A percentile compares a stretch with the other conserved stretches of the same genome.
Conservation (phyloP, 768 basidiomycete genomes). For the Termitomyces sp. region DNA sequence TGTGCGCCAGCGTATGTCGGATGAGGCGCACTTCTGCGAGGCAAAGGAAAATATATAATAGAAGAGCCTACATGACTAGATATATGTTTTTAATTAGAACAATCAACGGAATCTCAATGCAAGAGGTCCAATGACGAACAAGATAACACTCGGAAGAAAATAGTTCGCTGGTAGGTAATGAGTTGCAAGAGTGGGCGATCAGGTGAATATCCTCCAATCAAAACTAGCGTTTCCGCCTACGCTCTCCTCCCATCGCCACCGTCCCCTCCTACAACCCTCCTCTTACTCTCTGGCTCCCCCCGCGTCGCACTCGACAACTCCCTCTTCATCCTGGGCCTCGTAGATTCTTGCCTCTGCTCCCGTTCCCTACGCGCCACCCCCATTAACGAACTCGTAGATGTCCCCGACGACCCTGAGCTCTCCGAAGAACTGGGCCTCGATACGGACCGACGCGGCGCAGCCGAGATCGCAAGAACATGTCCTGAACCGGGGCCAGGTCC, state of each 20-base stretch:
- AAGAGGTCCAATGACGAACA: not conserved
- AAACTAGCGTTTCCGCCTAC: not conserved
- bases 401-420: not conserved
- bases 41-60: not conserved
- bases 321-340: not conserved
- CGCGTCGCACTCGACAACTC: not conserved
- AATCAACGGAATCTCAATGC: not conserved
- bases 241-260: not conserved
- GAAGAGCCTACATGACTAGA: not conserved
- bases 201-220: not conserved
- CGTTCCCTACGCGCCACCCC: not conserved
- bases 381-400: not conserved
- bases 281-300: not conserved
- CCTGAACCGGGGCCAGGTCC: not conserved
- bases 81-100: not conserved
- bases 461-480: not conserved
- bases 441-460: not conserved
- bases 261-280: not conserved
- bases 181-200: not conserved
- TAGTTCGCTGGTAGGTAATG: not conserved
- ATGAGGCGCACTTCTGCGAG: too few relatives aligned
- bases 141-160: not conserved
- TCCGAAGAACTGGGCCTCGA: not conserved
- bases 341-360: not conserved
- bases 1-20: too few relatives aligned